Conservation (phyloP, 768 basidiomycete genomes). For the Mycena olivaceomarginata region DNA sequence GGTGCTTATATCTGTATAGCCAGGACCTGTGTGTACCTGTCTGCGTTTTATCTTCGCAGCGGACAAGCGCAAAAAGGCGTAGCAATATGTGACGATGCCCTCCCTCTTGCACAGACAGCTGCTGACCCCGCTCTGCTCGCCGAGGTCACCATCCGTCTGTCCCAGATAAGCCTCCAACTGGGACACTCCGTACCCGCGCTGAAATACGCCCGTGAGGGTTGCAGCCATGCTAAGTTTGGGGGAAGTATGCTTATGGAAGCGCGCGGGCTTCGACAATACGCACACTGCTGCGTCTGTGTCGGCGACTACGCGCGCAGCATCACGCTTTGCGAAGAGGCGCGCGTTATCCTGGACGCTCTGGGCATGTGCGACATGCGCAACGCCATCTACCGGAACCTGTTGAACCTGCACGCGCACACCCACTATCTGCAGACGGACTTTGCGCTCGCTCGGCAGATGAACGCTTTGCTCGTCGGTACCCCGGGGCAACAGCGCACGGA, state of each 20-base stretch:
- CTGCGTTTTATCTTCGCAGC: background rate
- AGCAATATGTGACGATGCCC: background rate
- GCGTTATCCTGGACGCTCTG: background rate
- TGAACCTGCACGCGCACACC: conserved; percentile 5
- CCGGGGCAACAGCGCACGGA: conserved; percentile 17
- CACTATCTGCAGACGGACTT: conserved; percentile 6
- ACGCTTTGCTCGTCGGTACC: background rate
- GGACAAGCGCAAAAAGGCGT: background rate
- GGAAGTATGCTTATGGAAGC: conserved; percentile 17
- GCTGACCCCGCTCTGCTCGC: background rate
- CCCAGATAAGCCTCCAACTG: conserved; percentile 1
- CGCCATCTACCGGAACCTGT: background rate
- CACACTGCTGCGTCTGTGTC: conserved; percentile 11
- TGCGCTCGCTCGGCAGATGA: background rate
- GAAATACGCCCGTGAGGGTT: conserved; percentile 9
- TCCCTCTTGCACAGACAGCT: background rate
- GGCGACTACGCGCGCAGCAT: conserved; percentile 21
- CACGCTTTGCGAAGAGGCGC: conserved; percentile 2
- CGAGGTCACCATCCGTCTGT: background rate
- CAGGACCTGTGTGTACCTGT: background rate
- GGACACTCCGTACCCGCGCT: background rate
- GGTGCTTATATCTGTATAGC: background rate
- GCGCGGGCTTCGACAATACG: conserved; percentile 7
- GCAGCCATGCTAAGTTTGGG: background rate
- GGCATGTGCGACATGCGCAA: conserved; percentile 16